Percentiles rank a stretch among this genome's conserved stretches.
Conservation (phyloP, 768 basidiomycete species). For the Tricholoma bakamatsutake region DNA sequence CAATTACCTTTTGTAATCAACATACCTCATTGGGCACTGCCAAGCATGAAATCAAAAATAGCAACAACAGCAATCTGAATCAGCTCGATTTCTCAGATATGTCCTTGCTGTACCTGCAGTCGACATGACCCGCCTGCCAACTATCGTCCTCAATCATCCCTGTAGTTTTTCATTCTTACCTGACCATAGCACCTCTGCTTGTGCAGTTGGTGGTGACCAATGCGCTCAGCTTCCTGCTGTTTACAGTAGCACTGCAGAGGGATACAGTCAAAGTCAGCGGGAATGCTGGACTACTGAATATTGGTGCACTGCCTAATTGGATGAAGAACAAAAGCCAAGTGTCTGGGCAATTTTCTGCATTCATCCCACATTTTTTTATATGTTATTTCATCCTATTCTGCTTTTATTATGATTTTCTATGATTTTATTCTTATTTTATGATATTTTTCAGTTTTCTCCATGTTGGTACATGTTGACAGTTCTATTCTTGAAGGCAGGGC, state of each 20-base stretch:
- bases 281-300: conserved; percentile 56
- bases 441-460: no score
- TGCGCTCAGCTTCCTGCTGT: conserved; percentile 37
- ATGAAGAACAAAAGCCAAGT: conserved; percentile 37
- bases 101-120: not conserved
- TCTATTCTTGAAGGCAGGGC: no score
- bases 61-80: no score
- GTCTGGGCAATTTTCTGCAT: no score
- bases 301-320: conserved; percentile 57
- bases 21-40: not conserved
- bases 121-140: conserved; percentile 9
- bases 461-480: no score
- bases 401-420: no score
- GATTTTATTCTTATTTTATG: no score
- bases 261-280: conserved; percentile 64
- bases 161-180: conserved; percentile 36
- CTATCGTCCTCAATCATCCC: conserved; percentile 16
- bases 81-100: not conserved
- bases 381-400: no score
- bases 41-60: not conserved
- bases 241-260: conserved; percentile 61
- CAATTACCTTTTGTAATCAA: not conserved
- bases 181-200: conserved; percentile 38
- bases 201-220: conserved; percentile 37
- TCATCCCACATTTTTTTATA: no score